Evolutionary conservation across 306 rosid genomes (phyloP).

Genomic region (Rosa persica): DNA sequence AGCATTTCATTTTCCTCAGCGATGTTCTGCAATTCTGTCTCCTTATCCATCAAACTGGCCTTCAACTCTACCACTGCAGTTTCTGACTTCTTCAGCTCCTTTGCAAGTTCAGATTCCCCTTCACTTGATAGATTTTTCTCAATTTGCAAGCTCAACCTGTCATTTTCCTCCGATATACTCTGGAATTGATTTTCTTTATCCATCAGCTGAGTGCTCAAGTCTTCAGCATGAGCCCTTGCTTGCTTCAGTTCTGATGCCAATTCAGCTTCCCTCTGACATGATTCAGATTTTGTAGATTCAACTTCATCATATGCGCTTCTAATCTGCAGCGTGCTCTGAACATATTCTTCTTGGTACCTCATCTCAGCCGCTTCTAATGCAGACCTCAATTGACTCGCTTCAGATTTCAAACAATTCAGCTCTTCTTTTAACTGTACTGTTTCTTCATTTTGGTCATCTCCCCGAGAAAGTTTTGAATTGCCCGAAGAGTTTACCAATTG

Average conservation of each 20-base stretch:
- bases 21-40: slow-evolving; percentile 53
- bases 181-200: slow-evolving; percentile 60
- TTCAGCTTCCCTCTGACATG: slow-evolving; percentile 51
- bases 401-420: slow-evolving; percentile 51
- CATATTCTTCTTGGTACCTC: slow-evolving; percentile 78
- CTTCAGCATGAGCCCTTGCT: slow-evolving; percentile 51
- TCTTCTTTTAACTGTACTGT: slow-evolving; percentile 49
- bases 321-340: slow-evolving; percentile 77
- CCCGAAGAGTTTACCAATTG: slow-evolving; percentile 25
- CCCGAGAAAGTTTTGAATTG: slow-evolving; percentile 28
- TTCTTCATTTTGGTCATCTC: slow-evolving; percentile 48
- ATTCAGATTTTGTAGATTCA: slow-evolving; percentile 59
- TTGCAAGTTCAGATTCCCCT: slow-evolving; percentile 40
- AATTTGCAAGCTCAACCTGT: slow-evolving; percentile 29
- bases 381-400: slow-evolving; percentile 59
- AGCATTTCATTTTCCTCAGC: slow-evolving; percentile 55
- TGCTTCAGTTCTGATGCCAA: slow-evolving; percentile 48
- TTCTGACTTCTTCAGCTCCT: slow-evolving; percentile 47
- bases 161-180: slow-evolving; percentile 45
- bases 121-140: slow-evolving; percentile 30
- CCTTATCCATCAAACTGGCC: slow-evolving; percentile 56
- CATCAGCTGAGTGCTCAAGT: slow-evolving; percentile 47
- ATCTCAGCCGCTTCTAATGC: slow-evolving; percentile 77
- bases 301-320: slow-evolving; percentile 70
- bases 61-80: slow-evolving; percentile 56